phyloP scores from a whole-genome alignment of 192 early-diverging fungal genomes.

The Backusella psychrophila region DNA sequence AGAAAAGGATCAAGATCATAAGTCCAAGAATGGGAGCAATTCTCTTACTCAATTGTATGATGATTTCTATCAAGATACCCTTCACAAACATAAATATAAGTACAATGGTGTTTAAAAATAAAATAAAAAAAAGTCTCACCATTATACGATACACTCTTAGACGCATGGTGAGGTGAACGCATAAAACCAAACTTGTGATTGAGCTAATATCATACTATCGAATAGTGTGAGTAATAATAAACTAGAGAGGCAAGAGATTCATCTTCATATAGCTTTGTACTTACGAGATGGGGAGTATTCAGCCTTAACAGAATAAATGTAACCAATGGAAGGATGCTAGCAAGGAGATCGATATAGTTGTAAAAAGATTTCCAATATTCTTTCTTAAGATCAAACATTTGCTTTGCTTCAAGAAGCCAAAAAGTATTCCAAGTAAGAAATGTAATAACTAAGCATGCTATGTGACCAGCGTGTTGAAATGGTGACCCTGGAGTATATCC shows the following conservation, averaged over 20 bases:
- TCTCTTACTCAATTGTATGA: neutral
- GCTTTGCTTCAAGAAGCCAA: neutral
- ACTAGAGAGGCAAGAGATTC: too few relatives aligned
- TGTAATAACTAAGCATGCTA: neutral
- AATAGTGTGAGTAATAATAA: neutral
- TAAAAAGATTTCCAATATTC: neutral
- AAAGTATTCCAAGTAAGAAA: neutral
- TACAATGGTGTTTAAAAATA: neutral
- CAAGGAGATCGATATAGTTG: neutral
- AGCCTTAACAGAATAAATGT: neutral
- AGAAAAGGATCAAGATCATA: neutral
- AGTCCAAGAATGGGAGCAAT: neutral
- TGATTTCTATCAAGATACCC: conserved; percentile 5
- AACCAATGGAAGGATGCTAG: neutral
- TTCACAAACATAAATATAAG: neutral
- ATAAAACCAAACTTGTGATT: neutral
- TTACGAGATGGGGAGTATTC: neutral
- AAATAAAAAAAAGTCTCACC: neutral
- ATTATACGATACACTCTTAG: neutral
- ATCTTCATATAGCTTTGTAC: neutral
- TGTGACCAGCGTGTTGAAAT: neutral
- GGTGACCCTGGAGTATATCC: neutral
- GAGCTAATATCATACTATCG: neutral
- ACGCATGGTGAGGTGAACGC: neutral
- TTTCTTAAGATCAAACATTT: neutral